These are phyloP conservation scores for Beauveria caledonica DNA, from an alignment of 2,329 filamentous ascomycete genomes.

Conservation along the genomic window DNA sequence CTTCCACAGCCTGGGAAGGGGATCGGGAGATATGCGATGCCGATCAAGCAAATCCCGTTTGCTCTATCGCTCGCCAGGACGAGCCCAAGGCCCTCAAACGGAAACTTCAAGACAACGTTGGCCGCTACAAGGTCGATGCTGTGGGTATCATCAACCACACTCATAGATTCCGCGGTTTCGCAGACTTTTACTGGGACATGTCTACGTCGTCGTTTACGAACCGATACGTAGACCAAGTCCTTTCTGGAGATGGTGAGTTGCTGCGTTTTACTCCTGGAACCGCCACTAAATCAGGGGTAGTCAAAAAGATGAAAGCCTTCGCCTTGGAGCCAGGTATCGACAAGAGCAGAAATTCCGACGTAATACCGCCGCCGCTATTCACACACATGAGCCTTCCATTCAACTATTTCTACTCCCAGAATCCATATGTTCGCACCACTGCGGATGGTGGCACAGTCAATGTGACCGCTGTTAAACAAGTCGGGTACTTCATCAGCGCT, in stretches of 20 bases:
- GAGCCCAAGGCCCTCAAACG: conserved; percentile 48
- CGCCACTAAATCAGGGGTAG: conserved; percentile 23
- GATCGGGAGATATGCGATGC: conserved; percentile 26
- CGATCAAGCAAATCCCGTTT: conserved; percentile 21
- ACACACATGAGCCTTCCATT: conserved; percentile 67
- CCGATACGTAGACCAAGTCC: conserved; percentile 60
- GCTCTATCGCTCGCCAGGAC: conserved; percentile 41
- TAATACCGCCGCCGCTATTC: conserved; percentile 74
- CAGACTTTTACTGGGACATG: conserved; percentile 80
- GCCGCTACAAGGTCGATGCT: conserved; percentile 57
- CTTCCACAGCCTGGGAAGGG: conserved; percentile 54
- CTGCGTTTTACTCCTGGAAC: not conserved
- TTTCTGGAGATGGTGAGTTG: conserved; percentile 59
- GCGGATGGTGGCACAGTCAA: conserved; percentile 49
- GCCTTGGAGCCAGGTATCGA: conserved; percentile 56
- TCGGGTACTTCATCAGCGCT: conserved; percentile 51
- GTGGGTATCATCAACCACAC: conserved; percentile 69
- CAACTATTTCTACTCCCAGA: conserved; percentile 77
- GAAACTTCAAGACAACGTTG: conserved; percentile 62
- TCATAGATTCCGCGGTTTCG: conserved; percentile 79
- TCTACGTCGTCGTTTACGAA: conserved; percentile 60
- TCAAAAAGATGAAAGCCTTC: conserved; percentile 51
- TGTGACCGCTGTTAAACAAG: conserved; percentile 49
- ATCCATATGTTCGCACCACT: conserved; percentile 62
- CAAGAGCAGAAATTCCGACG: conserved; percentile 51